Base-by-base conservation (phyloP, 371 early-diverging fungal species). In the Entomophthora muscae region DNA sequence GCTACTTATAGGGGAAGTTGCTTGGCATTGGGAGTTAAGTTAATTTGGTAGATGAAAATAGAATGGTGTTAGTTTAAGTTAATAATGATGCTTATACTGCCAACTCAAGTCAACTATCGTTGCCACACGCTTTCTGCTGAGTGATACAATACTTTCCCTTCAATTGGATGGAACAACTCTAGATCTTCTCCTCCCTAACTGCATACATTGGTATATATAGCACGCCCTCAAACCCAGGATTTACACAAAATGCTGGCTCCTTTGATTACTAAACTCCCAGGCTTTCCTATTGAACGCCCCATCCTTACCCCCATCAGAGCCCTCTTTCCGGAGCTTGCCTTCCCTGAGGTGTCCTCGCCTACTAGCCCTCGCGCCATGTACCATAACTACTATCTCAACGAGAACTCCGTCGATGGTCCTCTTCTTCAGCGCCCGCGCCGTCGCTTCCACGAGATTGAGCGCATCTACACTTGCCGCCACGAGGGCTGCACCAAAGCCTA, bases 401-500 rank as follows among this genome's bases (percentile, higher is more conserved):
- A 5, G 42, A 10, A 17, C 17, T 42, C 42, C 17, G 5, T 42
- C 10, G 42, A 42, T 42, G 42, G 42, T 17, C 42, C 42, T 42
- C 10, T 42, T 17, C 17, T 17, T 10, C 42, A 5, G 17, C 42
- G 61, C 12, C 61, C 61, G 2, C 61, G 61, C 22, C 1, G 64
- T 58, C 42, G 53, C 58, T 42, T 26, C n/a, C 13, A 62, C 52
- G 64, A 65, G 61, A 53, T 57, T 58, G 23, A 23, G 30, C 29
- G 56, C 26, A 53, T 63, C 59, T 66, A 63, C 66, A 13, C 32
- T 2, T 61, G 61, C 31, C 21, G 13, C 21, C 27, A 24, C 22
- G 23, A 26, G 13, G 61, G 61, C 2, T 61, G 61, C 57, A 57
- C 32, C 21, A 63, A 67, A 69, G 61, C 66, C 64, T 68, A 52